phyloP scores from a whole-genome alignment of 2,329 filamentous ascomycete species.

The Phaeosphaeria sp. region DNA sequence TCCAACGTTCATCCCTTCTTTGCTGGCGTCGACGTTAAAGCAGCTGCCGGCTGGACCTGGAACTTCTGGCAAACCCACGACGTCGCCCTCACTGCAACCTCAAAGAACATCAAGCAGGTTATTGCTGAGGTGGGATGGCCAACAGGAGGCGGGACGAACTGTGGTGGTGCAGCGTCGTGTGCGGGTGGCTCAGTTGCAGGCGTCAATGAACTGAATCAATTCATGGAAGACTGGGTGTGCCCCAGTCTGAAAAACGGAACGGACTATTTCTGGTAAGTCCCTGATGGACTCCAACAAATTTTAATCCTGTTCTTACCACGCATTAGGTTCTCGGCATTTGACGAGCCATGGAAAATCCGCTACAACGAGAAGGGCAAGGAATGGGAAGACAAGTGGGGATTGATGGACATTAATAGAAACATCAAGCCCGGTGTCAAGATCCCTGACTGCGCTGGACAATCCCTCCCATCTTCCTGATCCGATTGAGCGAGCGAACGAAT shows the following conservation, averaged over 20 bases:
- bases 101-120: conserved; percentile 66
- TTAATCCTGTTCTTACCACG: conserved; percentile 9
- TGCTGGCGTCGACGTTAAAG: conserved; percentile 71
- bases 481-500: conserved; percentile 1
- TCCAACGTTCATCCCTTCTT: conserved; percentile 98
- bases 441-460: conserved; percentile 83
- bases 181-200: conserved; percentile 76
- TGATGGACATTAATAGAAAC: conserved; percentile 84
- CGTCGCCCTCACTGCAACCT: conserved; percentile 63
- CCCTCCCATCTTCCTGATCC: conserved; percentile 15
- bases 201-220: conserved; percentile 80
- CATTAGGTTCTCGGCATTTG: conserved; percentile 84
- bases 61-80: conserved; percentile 79
- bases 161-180: conserved; percentile 66
- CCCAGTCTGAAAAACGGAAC: conserved; percentile 79
- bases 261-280: conserved; percentile 84
- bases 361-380: conserved; percentile 71
- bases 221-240: conserved; percentile 87
- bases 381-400: conserved; percentile 96
- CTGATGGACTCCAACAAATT: background rate
- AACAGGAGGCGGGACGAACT: conserved; percentile 78
- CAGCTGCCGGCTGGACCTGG: conserved; percentile 81
- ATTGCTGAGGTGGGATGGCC: conserved; percentile 96
- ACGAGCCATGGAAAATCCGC: conserved; percentile 89
- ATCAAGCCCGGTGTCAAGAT: conserved; percentile 85